Evolutionary conservation across 805 yeast species (phyloP), one percentile per base, ranked within the genome.

Genomic region (Priceomyces medius): DNA sequence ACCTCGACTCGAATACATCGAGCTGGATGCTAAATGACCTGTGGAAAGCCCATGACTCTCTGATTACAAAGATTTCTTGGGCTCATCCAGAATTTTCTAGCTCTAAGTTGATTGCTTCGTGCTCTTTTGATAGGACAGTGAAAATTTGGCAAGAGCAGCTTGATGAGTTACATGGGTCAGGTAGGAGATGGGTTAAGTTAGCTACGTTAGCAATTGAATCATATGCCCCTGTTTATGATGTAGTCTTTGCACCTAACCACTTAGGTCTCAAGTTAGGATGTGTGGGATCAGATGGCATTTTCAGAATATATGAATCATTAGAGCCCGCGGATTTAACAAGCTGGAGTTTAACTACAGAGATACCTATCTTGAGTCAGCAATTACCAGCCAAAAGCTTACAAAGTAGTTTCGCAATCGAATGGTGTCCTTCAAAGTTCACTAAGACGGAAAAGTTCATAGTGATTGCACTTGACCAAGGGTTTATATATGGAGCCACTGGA

Each of bases 41-140:
- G 36, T 93, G 97, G 95, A 86, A 85, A 50, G 98, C 98, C 0
- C 99, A 93, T 58, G 97, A 93, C 53, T 81, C 95, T 6, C 79
- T 89, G 43, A 79, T 93, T 19, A 85, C 88, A 16, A 79, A 84
- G 50, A 72, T 93, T 7, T 80, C 81, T 35, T 93, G 97, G 95
- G 97, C 98, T 0, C 85, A 88, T 38, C 99, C 99, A 2, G 95
- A 91, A 61, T 89, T 81, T 62, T 62, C 68, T 19, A 63, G 65
- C 44, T 95, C 96, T 7, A 87, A 87, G 55, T 69, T 93, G 3
- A 63, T 93, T 18, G 95, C 96, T 1, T 80, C 93, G 19, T 89
- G 90, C 26, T 87, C 97, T 1, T 88, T 85, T 61, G 99, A 93
- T 56, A 76, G 95, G 40, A 85, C 95, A 0, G 80, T 91, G 20